A percentile compares a stretch with the other conserved stretches of the same genome.
Evolutionary conservation across 305 asterid species (phyloP).

Genomic region (Ajuga reptans): DNA sequence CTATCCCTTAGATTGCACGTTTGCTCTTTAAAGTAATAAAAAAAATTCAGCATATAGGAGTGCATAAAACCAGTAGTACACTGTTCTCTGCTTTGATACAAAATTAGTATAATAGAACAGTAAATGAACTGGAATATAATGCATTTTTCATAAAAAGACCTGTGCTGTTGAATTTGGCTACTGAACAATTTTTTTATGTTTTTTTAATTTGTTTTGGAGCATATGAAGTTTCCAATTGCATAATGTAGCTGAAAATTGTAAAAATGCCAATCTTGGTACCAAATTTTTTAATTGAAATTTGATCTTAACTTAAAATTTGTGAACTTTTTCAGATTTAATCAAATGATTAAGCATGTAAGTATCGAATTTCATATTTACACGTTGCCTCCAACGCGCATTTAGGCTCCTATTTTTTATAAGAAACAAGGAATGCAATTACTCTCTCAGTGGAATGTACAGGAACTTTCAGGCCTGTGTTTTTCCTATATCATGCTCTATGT

Average conservation of each 20-base stretch:
- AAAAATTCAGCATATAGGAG: neutral
- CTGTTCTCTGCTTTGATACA: neutral
- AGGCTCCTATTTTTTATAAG: neutral
- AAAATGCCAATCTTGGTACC: neutral
- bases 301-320: neutral
- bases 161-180: too few relatives aligned
- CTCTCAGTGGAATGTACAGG: neutral
- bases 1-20: slow-evolving; percentile 8
- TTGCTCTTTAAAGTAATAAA: slow-evolving; percentile 6
- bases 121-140: neutral
- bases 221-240: neutral
- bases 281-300: neutral
- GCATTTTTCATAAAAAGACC: too few relatives aligned
- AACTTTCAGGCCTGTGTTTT: neutral
- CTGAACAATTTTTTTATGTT: neutral
- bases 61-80: neutral
- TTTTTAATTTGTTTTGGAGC: neutral
- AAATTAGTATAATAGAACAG: neutral
- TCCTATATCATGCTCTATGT: neutral
- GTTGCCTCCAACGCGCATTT: neutral
- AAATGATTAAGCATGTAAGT: neutral
- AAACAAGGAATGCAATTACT: neutral
- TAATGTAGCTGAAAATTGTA: neutral
- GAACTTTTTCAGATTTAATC: neutral
- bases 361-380: neutral